Base-by-base conservation (phyloP, 768 basidiomycete species). In the Auricularia auricula-judae region DNA sequence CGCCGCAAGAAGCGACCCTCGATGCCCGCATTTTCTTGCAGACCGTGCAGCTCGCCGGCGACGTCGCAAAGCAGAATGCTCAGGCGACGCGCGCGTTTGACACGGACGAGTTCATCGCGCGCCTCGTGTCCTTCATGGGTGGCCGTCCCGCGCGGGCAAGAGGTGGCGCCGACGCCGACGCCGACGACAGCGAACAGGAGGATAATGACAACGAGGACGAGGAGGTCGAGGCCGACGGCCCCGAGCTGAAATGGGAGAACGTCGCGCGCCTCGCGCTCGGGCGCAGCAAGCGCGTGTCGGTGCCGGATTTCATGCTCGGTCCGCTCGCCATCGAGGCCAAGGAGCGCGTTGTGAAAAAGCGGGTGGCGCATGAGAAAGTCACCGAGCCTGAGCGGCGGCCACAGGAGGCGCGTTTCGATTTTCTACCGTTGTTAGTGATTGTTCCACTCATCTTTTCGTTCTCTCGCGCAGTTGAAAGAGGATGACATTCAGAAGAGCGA, bases 231-330 rank as follows among this genome's bases (percentile, higher is more conserved):
- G 82, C 72, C 7, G 74, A 73, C 10, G 76, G 74, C 3, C 74
- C 69, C 0, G 72, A 77, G 4, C 78, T 93, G 21, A 84, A 92
- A 65, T 99, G 96, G 96, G 85, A 87, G 66, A 84, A 83, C 65
- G 84, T 98, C 36, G 97, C 93, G 4, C 85, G 89, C 67, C 86
- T 88, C 68, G 91, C 92, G 0, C 79, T 93, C 18, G 87, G 85
- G 42, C 87, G 89, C 71, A 93, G 87, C 67, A 82, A 85, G 67
- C 81, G 94, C 35, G 90, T 87, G 3, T 87, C 91, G 1, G 86
- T 83, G 5, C 83, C 91, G 68, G 88, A 92, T 63, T 95, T 95
- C 75, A 95, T 98, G 93, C 81, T 94, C 33, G 97, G 97, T 1
- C 96, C 97, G 21, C 78, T 99, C 12, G 86, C 86, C 0, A 79